phyloP scores from a whole-genome alignment of 345 rosid genomes.

The Linum tenue region DNA sequence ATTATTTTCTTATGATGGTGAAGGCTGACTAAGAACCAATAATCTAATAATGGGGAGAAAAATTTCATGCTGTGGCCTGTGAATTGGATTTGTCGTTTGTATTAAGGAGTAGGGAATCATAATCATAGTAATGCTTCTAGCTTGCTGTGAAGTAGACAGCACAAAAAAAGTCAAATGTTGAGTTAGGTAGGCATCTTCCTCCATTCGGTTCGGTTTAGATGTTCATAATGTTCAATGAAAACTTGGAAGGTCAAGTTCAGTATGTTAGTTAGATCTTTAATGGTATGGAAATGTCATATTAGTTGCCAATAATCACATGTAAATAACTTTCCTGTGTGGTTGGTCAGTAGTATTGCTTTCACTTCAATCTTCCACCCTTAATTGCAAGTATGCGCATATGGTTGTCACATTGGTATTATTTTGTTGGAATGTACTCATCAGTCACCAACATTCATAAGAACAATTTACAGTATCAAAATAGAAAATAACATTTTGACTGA shows the following conservation, averaged over 20 bases:
- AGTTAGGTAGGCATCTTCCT: not conserved
- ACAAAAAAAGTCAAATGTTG: not conserved
- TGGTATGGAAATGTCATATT: not conserved
- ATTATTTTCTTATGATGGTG: no score
- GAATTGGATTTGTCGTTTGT: no score
- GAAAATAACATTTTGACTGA: not conserved
- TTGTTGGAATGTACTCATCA: not conserved
- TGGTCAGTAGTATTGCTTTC: not conserved
- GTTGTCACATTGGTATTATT: not conserved
- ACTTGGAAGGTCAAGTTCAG: not conserved
- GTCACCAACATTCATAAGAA: not conserved
- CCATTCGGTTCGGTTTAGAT: not conserved
- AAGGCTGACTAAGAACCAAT: no score
- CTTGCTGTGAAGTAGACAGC: no score
- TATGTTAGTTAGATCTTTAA: not conserved
- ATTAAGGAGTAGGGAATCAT: no score
- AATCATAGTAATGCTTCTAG: no score
- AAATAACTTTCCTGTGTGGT: not conserved
- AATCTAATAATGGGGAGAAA: no score
- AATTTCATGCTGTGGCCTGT: no score
- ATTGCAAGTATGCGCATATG: not conserved
- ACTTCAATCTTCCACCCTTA: not conserved
- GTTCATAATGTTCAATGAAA: not conserved
- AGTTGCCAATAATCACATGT: not conserved
- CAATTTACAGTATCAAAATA: not conserved